Conservation (phyloP, 306 rosid species). For the Elaeagnus macrophylla region DNA sequence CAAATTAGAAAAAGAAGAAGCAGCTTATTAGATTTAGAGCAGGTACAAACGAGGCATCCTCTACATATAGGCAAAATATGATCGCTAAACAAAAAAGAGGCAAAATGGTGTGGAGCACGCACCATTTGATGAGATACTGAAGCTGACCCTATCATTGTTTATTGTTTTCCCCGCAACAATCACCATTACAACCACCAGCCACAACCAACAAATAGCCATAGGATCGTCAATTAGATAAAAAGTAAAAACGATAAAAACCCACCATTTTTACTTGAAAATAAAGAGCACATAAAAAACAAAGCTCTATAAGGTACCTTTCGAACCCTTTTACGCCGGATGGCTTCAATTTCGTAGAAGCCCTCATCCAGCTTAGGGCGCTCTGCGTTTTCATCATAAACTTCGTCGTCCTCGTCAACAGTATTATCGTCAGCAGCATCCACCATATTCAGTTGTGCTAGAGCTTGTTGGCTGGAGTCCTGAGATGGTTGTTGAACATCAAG, state of each 20-base stretch:
- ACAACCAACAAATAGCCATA: background rate
- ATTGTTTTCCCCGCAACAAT: background rate
- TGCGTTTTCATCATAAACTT: constrained; percentile 14
- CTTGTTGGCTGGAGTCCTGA: constrained; percentile 11
- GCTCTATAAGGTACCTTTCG: constrained; percentile 51
- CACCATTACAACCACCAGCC: constrained; percentile 9
- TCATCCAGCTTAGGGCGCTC: constrained; percentile 48
- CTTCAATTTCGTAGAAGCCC: constrained; percentile 71
- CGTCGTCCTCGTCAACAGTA: constrained; percentile 24
- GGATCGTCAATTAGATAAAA: constrained; percentile 17
- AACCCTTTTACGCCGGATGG: constrained; percentile 71
- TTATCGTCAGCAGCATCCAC: constrained; percentile 8
- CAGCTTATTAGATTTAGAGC: background rate
- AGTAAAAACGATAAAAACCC: background rate
- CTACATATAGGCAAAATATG: background rate
- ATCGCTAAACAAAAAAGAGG: constrained; percentile 2
- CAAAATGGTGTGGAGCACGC: constrained; percentile 18
- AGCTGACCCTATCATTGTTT: constrained; percentile 50
- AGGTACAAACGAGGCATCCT: background rate
- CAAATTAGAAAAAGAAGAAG: background rate
- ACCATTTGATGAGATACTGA: constrained; percentile 92
- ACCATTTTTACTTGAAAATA: background rate
- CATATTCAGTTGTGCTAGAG: constrained; percentile 5
- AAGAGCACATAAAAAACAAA: background rate
- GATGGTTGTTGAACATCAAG: background rate